A percentile compares a stretch with the other conserved stretches of the same genome.
phyloP scores from a whole-genome alignment of 2,329 filamentous ascomycete species.

The Cadophora luteo-olivacea region DNA sequence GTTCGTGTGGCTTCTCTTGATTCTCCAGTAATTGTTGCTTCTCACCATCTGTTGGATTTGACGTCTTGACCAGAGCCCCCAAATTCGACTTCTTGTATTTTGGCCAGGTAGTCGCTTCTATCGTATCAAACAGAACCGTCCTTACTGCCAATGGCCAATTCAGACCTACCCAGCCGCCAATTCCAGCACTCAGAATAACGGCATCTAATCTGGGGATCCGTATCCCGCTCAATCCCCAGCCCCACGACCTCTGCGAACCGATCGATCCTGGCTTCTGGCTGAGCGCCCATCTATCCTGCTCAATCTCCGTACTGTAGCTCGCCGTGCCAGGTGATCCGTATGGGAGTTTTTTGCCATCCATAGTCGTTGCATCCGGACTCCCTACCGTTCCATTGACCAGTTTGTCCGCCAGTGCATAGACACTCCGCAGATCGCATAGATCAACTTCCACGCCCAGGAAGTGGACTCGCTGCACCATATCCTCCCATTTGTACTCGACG shows the following conservation, averaged over 20 bases:
- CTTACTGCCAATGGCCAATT: constrained; percentile 68
- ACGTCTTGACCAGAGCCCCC: constrained; percentile 56
- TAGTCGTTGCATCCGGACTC: constrained; percentile 43
- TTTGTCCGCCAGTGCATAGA: constrained; percentile 47
- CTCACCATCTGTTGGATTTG: constrained; percentile 30
- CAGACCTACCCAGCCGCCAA: constrained; percentile 84
- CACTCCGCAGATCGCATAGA: constrained; percentile 61
- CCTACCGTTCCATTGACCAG: constrained; percentile 44
- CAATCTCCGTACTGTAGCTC: constrained; percentile 37
- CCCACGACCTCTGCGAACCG: constrained; percentile 52
- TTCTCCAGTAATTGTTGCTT: constrained; percentile 39
- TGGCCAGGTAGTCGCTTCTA: constrained; percentile 78
- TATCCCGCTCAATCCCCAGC: constrained; percentile 48
- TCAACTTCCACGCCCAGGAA: constrained; percentile 65
- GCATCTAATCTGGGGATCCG: constrained; percentile 76
- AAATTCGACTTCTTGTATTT: constrained; percentile 70
- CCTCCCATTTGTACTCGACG: constrained; percentile 53
- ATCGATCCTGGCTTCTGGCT: constrained; percentile 60
- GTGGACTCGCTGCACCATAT: constrained; percentile 59
- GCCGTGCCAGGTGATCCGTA: constrained; percentile 43
- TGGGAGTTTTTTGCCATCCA: constrained; percentile 42
- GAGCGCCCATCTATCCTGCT: constrained; percentile 43
- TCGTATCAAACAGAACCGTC: constrained; percentile 62
- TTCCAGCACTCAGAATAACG: constrained; percentile 85
- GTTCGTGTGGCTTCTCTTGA: constrained; percentile 50